phyloP scores from a whole-genome alignment of 192 early-diverging fungal species.

The Lobosporangium transversale region DNA sequence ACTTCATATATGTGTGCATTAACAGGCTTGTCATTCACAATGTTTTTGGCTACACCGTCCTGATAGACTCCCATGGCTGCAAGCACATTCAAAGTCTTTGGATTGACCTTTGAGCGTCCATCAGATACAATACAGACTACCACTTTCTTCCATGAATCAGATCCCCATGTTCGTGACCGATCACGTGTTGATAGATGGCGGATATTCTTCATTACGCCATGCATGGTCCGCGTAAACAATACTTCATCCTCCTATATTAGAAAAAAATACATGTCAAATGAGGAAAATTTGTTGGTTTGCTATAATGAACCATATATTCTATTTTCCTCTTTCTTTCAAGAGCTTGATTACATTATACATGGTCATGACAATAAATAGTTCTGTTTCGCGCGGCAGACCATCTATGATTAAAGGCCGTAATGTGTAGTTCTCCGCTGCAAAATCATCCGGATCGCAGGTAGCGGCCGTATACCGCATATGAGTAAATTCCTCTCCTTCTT shows the following conservation, averaged over 20 bases:
- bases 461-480: conserved; percentile 80
- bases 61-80: conserved; percentile 85
- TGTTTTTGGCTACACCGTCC: conserved; percentile 73
- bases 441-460: conserved; percentile 75
- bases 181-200: conserved; percentile 84
- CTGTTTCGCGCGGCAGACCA: conserved; percentile 59
- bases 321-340: background rate
- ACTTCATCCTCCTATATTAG: conserved; percentile 78
- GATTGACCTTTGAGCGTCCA: conserved; percentile 83
- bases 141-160: conserved; percentile 89
- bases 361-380: conserved; percentile 77
- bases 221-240: conserved; percentile 89
- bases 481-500: conserved; percentile 65
- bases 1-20: conserved; percentile 86
- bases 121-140: conserved; percentile 93
- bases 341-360: conserved; percentile 58
- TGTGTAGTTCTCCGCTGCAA: conserved; percentile 63
- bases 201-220: conserved; percentile 90
- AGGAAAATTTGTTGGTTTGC: background rate
- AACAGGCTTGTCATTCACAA: conserved; percentile 76
- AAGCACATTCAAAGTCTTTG: conserved; percentile 78
- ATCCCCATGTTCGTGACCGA: conserved; percentile 80
- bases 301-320: background rate
- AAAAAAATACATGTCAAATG: background rate
- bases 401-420: conserved; percentile 61